A percentile compares a stretch with the other conserved stretches of the same genome.
These are phyloP conservation scores for Stylonectria norvegica DNA, from an alignment of 2,329 filamentous ascomycete species.

Conservation along the genomic window DNA sequence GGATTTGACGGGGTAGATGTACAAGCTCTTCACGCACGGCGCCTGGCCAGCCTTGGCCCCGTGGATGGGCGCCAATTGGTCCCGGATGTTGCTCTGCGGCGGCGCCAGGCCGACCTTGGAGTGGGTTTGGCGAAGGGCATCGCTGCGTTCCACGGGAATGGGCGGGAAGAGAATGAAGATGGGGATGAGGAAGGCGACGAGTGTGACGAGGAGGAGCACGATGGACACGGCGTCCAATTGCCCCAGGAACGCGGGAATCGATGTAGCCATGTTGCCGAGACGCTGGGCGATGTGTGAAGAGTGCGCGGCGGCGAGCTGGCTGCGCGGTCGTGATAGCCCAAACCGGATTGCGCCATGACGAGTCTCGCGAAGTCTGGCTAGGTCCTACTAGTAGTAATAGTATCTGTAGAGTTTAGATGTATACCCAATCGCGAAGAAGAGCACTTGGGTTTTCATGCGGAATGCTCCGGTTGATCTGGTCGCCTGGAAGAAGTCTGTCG, in stretches of 20 bases:
- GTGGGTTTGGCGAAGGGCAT: slow-evolving; percentile 55
- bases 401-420: no score
- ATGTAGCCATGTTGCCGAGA: slow-evolving; percentile 19
- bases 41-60: slow-evolving; percentile 18
- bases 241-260: slow-evolving; percentile 19
- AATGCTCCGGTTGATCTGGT: no score
- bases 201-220: slow-evolving; percentile 41
- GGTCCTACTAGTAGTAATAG: background rate
- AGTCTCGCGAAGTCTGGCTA: no score
- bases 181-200: slow-evolving; percentile 51
- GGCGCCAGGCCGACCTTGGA: slow-evolving; percentile 42
- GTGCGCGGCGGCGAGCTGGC: slow-evolving; percentile 13
- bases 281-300: slow-evolving; percentile 16
- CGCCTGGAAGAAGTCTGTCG: no score
- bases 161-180: slow-evolving; percentile 55
- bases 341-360: slow-evolving; percentile 16
- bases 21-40: slow-evolving; percentile 57
- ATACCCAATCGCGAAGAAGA: no score
- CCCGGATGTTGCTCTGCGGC: slow-evolving; percentile 36
- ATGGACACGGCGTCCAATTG: slow-evolving; percentile 32
- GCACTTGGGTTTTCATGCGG: no score
- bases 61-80: slow-evolving; percentile 23
- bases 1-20: slow-evolving; percentile 80
- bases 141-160: slow-evolving; percentile 48
- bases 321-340: slow-evolving; percentile 11